A percentile compares a stretch with the other conserved stretches of the same genome.
phyloP scores from a whole-genome alignment of 768 basidiomycete genomes.

The Coprinellus micaceus region DNA sequence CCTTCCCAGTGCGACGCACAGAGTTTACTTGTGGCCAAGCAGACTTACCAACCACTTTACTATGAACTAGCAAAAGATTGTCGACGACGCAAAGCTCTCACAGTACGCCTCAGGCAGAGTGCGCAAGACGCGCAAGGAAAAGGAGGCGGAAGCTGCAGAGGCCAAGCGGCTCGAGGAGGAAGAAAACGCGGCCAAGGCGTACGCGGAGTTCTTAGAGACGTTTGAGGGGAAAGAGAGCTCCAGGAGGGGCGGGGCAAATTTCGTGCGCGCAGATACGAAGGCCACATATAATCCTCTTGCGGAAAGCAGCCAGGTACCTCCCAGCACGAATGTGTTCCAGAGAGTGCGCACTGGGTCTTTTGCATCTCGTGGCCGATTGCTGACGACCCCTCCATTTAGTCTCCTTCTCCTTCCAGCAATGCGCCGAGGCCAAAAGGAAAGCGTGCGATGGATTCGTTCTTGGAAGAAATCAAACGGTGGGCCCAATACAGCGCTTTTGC shows the following conservation, averaged over 20 bases:
- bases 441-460: constrained; percentile 92
- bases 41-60: constrained; percentile 59
- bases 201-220: constrained; percentile 79
- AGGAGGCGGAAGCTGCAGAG: constrained; percentile 90
- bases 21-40: constrained; percentile 54
- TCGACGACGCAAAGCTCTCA: constrained; percentile 82
- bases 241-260: constrained; percentile 47
- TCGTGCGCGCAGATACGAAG: constrained; percentile 63
- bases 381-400: constrained; percentile 29
- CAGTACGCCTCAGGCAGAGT: constrained; percentile 84
- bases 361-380: neutral
- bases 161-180: constrained; percentile 85
- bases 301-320: neutral
- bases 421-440: constrained; percentile 84
- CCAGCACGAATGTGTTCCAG: constrained; percentile 6
- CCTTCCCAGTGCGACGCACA: constrained; percentile 91
- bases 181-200: constrained; percentile 71
- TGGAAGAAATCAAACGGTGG: constrained; percentile 94
- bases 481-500: constrained; percentile 10
- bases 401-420: constrained; percentile 53
- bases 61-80: constrained; percentile 70
- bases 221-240: constrained; percentile 69
- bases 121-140: constrained; percentile 87
- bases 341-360: constrained; percentile 11
- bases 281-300: constrained; percentile 39